These are phyloP conservation scores for Xanthoconium separans DNA, from an alignment of 1,284 basidiomycete genomes.

Conservation along the genomic window DNA sequence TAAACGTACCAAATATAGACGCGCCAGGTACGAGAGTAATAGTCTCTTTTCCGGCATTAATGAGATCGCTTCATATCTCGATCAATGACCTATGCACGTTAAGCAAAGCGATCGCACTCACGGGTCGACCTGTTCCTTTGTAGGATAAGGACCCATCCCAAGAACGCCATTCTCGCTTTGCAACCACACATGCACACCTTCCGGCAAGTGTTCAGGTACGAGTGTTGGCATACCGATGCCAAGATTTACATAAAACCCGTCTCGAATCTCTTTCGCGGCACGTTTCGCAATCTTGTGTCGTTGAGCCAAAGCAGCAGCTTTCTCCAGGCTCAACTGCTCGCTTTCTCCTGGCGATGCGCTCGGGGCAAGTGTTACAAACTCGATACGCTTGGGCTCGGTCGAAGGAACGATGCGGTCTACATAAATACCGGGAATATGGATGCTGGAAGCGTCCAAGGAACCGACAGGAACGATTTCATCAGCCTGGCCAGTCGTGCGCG, in stretches of 20 bases:
- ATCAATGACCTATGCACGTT: not conserved
- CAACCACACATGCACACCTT: conserved; percentile 84
- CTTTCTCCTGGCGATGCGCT: conserved; percentile 27
- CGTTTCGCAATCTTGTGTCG: conserved; percentile 33
- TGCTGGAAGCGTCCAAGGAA: conserved; percentile 77
- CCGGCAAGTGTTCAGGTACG: conserved; percentile 79
- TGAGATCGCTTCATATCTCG: conserved; percentile 64
- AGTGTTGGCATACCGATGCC: conserved; percentile 95
- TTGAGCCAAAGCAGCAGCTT: conserved; percentile 51
- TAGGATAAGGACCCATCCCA: conserved; percentile 95
- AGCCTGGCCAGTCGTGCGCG: conserved; percentile 56
- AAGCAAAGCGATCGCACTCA: conserved; percentile 39
- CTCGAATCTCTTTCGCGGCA: conserved; percentile 70
- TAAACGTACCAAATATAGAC: conserved; percentile 75
- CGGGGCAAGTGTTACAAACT: conserved; percentile 68
- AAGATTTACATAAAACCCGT: conserved; percentile 82
- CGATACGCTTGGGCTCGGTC: conserved; percentile 78
- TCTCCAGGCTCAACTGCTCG: conserved; percentile 43
- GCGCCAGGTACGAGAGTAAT: conserved; percentile 91
- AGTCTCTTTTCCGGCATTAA: conserved; percentile 97
- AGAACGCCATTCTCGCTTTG: conserved; percentile 96
- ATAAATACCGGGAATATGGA: conserved; percentile 87
- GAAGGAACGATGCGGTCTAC: conserved; percentile 85
- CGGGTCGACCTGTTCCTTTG: conserved; percentile 85
- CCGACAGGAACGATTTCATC: conserved; percentile 92